Conservation (phyloP, 495 filamentous ascomycete species). For the Penicillium maclennaniae region DNA sequence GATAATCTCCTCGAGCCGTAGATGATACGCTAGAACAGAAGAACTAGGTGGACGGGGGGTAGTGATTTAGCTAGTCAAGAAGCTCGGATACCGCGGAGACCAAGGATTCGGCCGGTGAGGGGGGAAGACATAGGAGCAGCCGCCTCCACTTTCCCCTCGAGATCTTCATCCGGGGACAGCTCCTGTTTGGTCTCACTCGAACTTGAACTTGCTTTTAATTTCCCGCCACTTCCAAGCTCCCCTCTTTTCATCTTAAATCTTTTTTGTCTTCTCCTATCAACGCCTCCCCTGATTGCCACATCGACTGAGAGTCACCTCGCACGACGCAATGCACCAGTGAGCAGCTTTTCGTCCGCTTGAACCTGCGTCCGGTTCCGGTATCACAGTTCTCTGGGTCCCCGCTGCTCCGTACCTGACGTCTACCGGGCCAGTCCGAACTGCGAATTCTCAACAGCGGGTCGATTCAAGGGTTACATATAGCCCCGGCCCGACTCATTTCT, state of each 20-base stretch:
- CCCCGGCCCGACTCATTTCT: background rate
- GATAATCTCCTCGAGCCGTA: background rate
- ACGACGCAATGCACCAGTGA: constrained; percentile 8
- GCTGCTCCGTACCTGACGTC: constrained; percentile 1
- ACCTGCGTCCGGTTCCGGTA: constrained; percentile 26
- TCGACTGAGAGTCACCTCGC: constrained; percentile 7
- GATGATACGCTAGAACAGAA: background rate
- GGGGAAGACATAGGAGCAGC: background rate
- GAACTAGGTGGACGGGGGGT: too few relatives aligned
- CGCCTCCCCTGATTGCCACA: constrained; percentile 11
- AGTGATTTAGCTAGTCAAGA: background rate
- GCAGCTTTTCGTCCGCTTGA: constrained; percentile 19
- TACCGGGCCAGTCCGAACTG: constrained; percentile 17
- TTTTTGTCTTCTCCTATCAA: background rate
- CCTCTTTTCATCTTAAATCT: background rate
- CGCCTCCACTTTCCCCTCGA: background rate
- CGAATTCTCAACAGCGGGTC: constrained; percentile 10
- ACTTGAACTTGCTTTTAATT: background rate
- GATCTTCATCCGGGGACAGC: background rate
- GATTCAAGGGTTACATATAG: constrained; percentile 15
- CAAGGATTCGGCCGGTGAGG: background rate
- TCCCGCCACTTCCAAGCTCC: background rate
- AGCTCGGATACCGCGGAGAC: background rate
- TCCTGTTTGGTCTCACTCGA: background rate
- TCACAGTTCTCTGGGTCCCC: constrained; percentile 12